Evolutionary conservation across 2,329 filamentous ascomycete species (phyloP), one percentile per base, ranked within the genome.

Genomic region (Xylariaceae sp.): DNA sequence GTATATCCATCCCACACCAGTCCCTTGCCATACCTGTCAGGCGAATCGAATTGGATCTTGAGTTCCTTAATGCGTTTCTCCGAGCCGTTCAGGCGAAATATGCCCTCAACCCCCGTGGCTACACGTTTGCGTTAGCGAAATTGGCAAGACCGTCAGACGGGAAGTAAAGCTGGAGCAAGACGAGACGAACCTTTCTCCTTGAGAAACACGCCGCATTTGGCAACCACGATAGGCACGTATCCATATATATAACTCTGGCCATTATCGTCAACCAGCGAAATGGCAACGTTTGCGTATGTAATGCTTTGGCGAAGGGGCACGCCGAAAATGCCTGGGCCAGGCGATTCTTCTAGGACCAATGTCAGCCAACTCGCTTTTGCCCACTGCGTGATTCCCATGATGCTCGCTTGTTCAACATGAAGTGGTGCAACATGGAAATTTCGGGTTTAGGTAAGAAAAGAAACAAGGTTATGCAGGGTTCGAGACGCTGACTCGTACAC

Each of bases 41-140:
- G 92, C 0, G 90, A 94, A 64, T 97, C 87, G 64, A 98, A 98
- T 3, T 88, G 77, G 18, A 76, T 79, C 63, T 94, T 90, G 19
- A 98, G 76, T 62, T 97, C 92, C 63, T 97, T 98, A 68, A 98
- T 98, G 46, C 92, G 85, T 67, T 96, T 97, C 59, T 95, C 90
- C 24, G 92, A 97, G 35, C 92, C 92, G 59, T 85, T 94, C 30
- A 98, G 72, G 31, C 92, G 88, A 59, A 98, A 98, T 42, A 98
- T 98, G 27, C 92, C 92, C 64, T 97, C 90, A 8, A 97, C 78
- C 51, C 89, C 83, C 52, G 90, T 97, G 21, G 92, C 92, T 97
- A 49, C 41, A 47, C 19, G 46, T 19, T 44, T 57, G 41, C 38
- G 57, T 59, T 46, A 56, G 51, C 41, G 43, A 29, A n/a, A n/a